phyloP scores from a whole-genome alignment of 2,329 filamentous ascomycete genomes.

The Fusarium dimerum region DNA sequence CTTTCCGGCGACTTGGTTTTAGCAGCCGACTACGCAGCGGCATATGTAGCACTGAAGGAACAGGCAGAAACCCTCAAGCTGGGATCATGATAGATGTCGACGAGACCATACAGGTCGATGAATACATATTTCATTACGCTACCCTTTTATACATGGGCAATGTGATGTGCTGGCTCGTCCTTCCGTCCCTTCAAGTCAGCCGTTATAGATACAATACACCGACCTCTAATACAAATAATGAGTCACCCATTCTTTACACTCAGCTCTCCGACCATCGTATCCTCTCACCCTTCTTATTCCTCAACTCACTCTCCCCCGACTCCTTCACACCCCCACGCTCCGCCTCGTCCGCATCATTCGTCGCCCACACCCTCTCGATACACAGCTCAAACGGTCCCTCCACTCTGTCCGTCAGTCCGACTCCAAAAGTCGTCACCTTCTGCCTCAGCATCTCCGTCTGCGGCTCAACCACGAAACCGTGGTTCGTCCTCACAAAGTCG shows the following conservation, averaged over 20 bases:
- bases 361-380: constrained; percentile 88
- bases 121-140: not conserved
- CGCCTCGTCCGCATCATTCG: constrained; percentile 54
- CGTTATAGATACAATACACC: not conserved
- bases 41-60: constrained; percentile 60
- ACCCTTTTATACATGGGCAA: not conserved
- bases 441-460: constrained; percentile 87
- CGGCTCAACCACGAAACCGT: constrained; percentile 88
- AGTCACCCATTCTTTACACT: not conserved
- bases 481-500: constrained; percentile 93
- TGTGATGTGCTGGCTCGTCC: not conserved
- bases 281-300: constrained; percentile 39
- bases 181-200: not conserved
- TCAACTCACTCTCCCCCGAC: constrained; percentile 32
- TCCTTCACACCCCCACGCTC: constrained; percentile 15
- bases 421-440: constrained; percentile 81
- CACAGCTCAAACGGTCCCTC: constrained; percentile 86
- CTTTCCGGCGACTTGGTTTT: constrained; percentile 63
- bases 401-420: constrained; percentile 85
- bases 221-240: not conserved
- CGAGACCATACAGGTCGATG: not conserved
- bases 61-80: constrained; percentile 33
- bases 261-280: constrained; percentile 37
- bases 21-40: constrained; percentile 67
- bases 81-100: constrained; percentile 15